phyloP scores from a whole-genome alignment of 495 filamentous ascomycete species.

The Neurospora sp. region DNA sequence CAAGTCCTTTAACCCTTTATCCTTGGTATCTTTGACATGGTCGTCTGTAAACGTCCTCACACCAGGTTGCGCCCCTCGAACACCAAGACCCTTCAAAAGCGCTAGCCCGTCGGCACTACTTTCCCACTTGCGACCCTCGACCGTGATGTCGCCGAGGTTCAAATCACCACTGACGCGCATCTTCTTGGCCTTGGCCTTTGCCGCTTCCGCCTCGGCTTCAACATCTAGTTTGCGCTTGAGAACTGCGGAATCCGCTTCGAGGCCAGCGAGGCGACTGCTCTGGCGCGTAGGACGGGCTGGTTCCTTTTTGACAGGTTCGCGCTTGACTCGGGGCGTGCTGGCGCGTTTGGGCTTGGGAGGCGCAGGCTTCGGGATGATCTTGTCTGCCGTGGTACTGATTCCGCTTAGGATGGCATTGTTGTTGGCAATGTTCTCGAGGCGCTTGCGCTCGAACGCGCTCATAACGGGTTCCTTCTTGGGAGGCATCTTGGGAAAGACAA shows the following conservation, averaged over 20 bases:
- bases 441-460: constrained; percentile 45
- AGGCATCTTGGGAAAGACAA: constrained; percentile 10
- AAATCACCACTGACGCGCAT: constrained; percentile 62
- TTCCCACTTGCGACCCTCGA: constrained; percentile 59
- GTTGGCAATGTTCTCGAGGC: constrained; percentile 44
- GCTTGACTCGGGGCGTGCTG: constrained; percentile 14
- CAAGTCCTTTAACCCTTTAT: constrained; percentile 65
- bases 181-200: constrained; percentile 59
- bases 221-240: constrained; percentile 76
- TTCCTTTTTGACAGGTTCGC: constrained; percentile 24
- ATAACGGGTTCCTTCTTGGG: constrained; percentile 24
- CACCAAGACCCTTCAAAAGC: constrained; percentile 32
- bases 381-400: constrained; percentile 22
- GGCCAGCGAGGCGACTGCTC: constrained; percentile 42
- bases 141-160: constrained; percentile 65
- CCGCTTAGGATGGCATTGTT: constrained; percentile 45
- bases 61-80: constrained; percentile 64
- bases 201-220: constrained; percentile 49
- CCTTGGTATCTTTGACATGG: constrained; percentile 71
- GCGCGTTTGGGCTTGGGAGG: constrained; percentile 18
- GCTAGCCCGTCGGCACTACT: constrained; percentile 32
- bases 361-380: constrained; percentile 22
- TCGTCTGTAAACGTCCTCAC: constrained; percentile 69
- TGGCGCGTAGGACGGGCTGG: constrained; percentile 31
- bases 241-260: constrained; percentile 51